phyloP scores from a whole-genome alignment of 305 asterid genomes.

The Euphrasia arctica region DNA sequence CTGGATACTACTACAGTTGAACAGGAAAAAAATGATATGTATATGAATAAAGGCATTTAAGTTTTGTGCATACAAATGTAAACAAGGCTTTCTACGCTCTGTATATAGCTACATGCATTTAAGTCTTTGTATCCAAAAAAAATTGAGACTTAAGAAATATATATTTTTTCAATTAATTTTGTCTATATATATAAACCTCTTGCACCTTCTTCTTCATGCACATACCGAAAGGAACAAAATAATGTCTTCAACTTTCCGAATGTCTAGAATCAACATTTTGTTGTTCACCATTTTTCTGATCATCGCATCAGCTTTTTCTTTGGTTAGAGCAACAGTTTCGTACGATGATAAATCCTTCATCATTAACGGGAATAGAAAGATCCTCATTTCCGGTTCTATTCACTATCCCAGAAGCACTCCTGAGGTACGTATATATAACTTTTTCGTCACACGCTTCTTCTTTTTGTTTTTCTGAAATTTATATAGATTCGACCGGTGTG shows the following conservation, averaged over 20 bases:
- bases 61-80: too few relatives aligned
- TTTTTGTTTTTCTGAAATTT: too few relatives aligned
- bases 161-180: too few relatives aligned
- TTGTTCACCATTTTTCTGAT: slow-evolving; percentile 24
- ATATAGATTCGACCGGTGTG: background rate
- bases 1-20: too few relatives aligned
- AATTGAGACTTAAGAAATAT: too few relatives aligned
- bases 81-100: too few relatives aligned
- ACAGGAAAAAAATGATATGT: too few relatives aligned
- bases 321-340: slow-evolving; percentile 54
- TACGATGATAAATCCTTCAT: slow-evolving; percentile 75
- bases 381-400: slow-evolving; percentile 88
- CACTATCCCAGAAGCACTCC: slow-evolving; percentile 98
- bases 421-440: slow-evolving; percentile 38
- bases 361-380: slow-evolving; percentile 69
- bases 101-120: too few relatives aligned
- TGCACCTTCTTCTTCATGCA: slow-evolving; percentile 30
- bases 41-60: too few relatives aligned
- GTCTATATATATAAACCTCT: slow-evolving; percentile 27
- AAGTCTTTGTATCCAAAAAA: too few relatives aligned
- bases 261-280: slow-evolving; percentile 31
- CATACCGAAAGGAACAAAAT: background rate
- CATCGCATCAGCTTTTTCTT: slow-evolving; percentile 31
- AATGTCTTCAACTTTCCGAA: slow-evolving; percentile 16
- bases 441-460: background rate